These are phyloP conservation scores for Fusarium nodosum DNA, from an alignment of 2,329 filamentous ascomycete genomes.

Conservation along the genomic window DNA sequence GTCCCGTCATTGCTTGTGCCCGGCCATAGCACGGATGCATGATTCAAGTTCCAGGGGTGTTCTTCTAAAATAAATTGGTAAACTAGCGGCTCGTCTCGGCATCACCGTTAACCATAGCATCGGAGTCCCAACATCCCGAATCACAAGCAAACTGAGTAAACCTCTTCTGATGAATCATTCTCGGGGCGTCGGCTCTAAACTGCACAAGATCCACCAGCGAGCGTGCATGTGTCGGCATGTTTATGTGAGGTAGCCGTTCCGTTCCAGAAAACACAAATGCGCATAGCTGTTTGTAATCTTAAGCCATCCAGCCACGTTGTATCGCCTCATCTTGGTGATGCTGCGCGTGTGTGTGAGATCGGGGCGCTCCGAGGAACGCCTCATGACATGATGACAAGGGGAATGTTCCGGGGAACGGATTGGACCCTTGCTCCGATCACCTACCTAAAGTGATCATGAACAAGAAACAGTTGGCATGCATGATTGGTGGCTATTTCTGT, in stretches of 20 bases:
- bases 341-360: slow-evolving; percentile 9
- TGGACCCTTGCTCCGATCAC: slow-evolving; percentile 9
- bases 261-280: slow-evolving; percentile 10
- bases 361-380: slow-evolving; percentile 32
- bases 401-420: slow-evolving; percentile 16
- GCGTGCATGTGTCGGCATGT: slow-evolving; percentile 13
- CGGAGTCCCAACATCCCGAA: not conserved
- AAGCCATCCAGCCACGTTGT: slow-evolving; percentile 14
- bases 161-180: not conserved
- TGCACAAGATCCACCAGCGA: not conserved
- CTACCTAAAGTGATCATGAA: slow-evolving; percentile 2
- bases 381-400: slow-evolving; percentile 28
- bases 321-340: slow-evolving; percentile 9
- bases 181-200: slow-evolving; percentile 9
- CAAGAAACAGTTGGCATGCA: not conserved
- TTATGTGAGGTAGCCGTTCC: slow-evolving; percentile 27
- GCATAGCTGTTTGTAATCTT: slow-evolving; percentile 1
- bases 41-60: slow-evolving; percentile 9
- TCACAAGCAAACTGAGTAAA: not conserved
- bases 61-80: slow-evolving; percentile 15
- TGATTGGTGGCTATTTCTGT: slow-evolving; percentile 11
- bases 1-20: not conserved
- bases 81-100: slow-evolving; percentile 20
- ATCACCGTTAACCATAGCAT: slow-evolving; percentile 7
- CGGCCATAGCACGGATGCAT: not conserved